Evolutionary conservation across 108 stramenopile species (phyloP), one percentile per base, ranked within the genome.

Genomic region (Skeletonema costatum): DNA sequence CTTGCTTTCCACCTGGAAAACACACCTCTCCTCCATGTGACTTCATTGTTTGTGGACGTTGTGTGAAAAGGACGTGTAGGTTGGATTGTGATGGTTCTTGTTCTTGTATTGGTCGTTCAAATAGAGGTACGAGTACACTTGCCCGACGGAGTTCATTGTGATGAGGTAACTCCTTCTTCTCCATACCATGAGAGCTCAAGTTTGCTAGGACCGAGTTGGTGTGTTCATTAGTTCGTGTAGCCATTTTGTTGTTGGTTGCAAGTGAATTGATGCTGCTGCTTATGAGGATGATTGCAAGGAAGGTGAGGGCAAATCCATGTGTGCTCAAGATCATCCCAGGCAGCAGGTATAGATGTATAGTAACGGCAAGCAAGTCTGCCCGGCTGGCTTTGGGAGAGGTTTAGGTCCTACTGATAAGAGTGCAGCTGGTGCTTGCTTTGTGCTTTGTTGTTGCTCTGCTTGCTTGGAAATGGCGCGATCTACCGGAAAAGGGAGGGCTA

Each of bases 21-120:
- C 88, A 90, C 2, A 90, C 88, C 73, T 93, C 85, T 10, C 92
- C 92, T 7, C 85, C 81, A 73, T 93, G 90, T 19, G 88, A 87
- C 30, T 60, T 75, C 16, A 90, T 66, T 5, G 75, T 73, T 36
- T 48, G 19, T 10, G 84, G 70, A 19, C 92, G 78, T 77, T 88
- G 88, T 16, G 89, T 90, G 61, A 93, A 74, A 8, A 93, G 68
- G 2, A 90, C 81, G 21, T 88, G 77, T 19, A 81, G 35, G 35
- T 56, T 58, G 69, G 69, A 68, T 32, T 29, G 17, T 12, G 50
- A 31, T 25, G 30, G 17, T 31, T 29, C 30, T 44, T 29, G 17
- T 30, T 16, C 0, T 17, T 44, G 32, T 50, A 29, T 13, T 60
- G 25, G 8, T 36, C 78, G 74, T 66, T 76, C 72, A 67, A 84